phyloP scores from a whole-genome alignment of 371 early-diverging fungal genomes.

The Lichtheimia ramosa region DNA sequence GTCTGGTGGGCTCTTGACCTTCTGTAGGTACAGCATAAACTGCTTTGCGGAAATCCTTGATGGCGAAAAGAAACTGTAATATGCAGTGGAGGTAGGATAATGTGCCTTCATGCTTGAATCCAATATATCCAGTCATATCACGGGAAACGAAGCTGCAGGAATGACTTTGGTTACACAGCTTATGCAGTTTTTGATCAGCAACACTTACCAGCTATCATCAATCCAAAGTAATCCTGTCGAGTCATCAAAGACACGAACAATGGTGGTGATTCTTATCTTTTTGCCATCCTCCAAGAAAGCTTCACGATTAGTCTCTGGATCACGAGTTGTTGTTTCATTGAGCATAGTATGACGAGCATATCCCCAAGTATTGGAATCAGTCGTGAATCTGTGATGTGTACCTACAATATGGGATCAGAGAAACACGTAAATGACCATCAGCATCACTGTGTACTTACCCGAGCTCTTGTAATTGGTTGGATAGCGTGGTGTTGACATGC shows the following conservation, averaged over 20 bases:
- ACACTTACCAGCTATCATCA: constrained; percentile 72
- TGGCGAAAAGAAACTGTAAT: constrained; percentile 96
- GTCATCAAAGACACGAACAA: constrained; percentile 81
- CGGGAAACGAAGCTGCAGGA: constrained; percentile 78
- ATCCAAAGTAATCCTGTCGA: constrained; percentile 93
- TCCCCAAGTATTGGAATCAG: constrained; percentile 91
- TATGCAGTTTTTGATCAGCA: background rate
- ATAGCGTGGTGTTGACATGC: background rate
- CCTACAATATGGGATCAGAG: constrained; percentile 29
- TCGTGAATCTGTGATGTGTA: constrained; percentile 82
- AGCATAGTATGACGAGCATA: constrained; percentile 77
- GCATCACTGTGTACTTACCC: background rate
- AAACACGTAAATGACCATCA: background rate
- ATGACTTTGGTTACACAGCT: background rate
- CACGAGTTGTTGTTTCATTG: constrained; percentile 1
- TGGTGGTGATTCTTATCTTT: constrained; percentile 67
- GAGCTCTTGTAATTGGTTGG: constrained; percentile 5
- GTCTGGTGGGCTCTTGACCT: constrained; percentile 81
- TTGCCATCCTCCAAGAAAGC: constrained; percentile 64
- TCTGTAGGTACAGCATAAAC: constrained; percentile 90
- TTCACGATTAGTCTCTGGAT: constrained; percentile 25
- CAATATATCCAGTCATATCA: constrained; percentile 90
- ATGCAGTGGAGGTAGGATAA: constrained; percentile 98
- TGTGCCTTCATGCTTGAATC: constrained; percentile 97
- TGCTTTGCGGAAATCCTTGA: constrained; percentile 91